Evolutionary conservation across 2,329 filamentous ascomycete genomes (phyloP).

Genomic region (Penicillium corylophilum): DNA sequence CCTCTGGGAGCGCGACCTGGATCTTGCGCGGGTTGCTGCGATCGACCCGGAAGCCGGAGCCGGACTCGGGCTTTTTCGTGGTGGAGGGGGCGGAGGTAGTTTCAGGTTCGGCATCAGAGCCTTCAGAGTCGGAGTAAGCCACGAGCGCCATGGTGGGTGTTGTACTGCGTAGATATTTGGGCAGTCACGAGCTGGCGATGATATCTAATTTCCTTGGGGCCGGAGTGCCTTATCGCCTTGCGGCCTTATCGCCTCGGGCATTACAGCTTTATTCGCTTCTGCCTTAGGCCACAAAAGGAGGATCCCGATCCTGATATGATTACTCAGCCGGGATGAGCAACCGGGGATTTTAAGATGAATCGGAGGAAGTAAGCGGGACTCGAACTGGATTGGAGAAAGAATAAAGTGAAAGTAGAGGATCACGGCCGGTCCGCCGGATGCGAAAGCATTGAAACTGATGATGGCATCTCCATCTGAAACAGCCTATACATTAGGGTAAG

Average conservation of each 20-base stretch:
- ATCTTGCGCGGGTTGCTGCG: constrained; percentile 81
- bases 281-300: background rate
- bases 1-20: constrained; percentile 70
- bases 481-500: background rate
- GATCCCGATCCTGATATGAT: background rate
- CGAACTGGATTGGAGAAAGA: background rate
- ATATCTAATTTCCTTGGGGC: background rate
- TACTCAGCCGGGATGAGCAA: background rate
- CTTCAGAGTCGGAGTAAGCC: constrained; percentile 77
- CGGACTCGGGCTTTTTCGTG: constrained; percentile 25
- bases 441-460: background rate
- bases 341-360: background rate
- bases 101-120: constrained; percentile 60
- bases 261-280: background rate
- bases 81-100: constrained; percentile 24
- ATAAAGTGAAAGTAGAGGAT: background rate
- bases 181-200: background rate
- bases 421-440: background rate
- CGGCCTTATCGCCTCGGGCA: background rate
- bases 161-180: background rate
- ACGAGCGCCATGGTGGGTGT: constrained; percentile 68
- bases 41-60: constrained; percentile 78
- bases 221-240: background rate
- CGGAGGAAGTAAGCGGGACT: background rate
- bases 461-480: background rate